Base-by-base conservation (phyloP, 2,329 filamentous ascomycete genomes). In the Dothistroma pini region DNA sequence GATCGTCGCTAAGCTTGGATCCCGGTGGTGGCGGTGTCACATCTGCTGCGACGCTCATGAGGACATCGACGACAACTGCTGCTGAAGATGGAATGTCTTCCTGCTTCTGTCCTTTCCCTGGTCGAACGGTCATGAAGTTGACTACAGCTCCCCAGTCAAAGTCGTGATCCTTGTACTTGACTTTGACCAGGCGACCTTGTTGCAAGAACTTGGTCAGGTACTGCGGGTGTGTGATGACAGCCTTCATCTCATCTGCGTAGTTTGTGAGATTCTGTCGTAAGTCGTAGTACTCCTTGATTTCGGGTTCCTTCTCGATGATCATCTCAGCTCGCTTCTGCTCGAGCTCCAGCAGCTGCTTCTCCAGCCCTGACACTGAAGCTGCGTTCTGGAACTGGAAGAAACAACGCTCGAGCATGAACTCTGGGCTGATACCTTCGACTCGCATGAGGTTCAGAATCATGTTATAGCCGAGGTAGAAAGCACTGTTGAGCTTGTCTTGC, bases 351-450 rank as follows among this genome's bases (percentile, higher is more conserved):
- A 97, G 80, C 67, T 96, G 88, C 74, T 90, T 91, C 76, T 99
- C 95, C 22, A 97, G 77, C 12, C 83, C 82, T 21, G 90, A 89
- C 9, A 97, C 91, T 68, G 89, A 92, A 11, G 93, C 90, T 1
- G 91, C 91, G 70, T 96, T 97, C 75, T 99, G 95, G 78, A 99
- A 99, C 76, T 99, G 95, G 76, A 91, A 96, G 80, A 99, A 99
- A 73, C 95, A 99, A 68, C 89, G 86, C 79, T 97, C 93, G n/a
- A 99, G 81, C 95, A 99, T 99, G 72, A 91, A 97, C 71, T 99
- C 93, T 1, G 96, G 95, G 9, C 93, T 97, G 55, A 99, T 96
- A n/a, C 92, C 93, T 75, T 99, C 95, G n/a, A 99, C 93, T 77
- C 95, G 86, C 76, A 97, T 88, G 63, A 99, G 79, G 73, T 99